Evolutionary conservation across 495 filamentous ascomycete genomes (phyloP).

Genomic region (Monascus purpureus): DNA sequence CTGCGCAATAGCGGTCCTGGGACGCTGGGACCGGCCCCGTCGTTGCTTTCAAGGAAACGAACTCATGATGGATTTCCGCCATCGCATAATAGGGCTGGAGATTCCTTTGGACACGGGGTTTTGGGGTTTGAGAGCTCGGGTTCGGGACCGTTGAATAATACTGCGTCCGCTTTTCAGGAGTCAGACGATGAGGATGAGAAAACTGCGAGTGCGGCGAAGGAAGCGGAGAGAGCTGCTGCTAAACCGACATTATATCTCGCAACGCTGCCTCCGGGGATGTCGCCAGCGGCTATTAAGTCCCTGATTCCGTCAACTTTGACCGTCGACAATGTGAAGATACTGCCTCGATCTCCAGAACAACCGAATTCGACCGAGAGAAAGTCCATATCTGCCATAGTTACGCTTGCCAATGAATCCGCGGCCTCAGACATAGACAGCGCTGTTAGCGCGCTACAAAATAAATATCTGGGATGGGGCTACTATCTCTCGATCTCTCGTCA

Average conservation of each 20-base stretch:
- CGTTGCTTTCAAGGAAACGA: conserved; percentile 36
- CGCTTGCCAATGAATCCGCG: conserved; percentile 69
- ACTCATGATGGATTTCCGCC: conserved; percentile 32
- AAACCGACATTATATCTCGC: conserved; percentile 78
- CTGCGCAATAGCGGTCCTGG: conserved; percentile 57
- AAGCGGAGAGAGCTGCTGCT: conserved; percentile 59
- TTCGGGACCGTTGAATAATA: conserved; percentile 15
- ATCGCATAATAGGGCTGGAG: conserved; percentile 23
- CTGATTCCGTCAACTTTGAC: conserved; percentile 52
- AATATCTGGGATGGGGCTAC: conserved; percentile 78
- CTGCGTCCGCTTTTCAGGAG: conserved; percentile 32
- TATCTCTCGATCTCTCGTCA: conserved; percentile 69
- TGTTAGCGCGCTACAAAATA: conserved; percentile 66
- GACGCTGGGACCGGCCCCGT: conserved; percentile 51
- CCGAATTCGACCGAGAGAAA: conserved; percentile 47
- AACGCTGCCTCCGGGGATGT: conserved; percentile 48
- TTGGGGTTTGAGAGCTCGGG: conserved; percentile 44
- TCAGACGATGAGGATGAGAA: conserved; percentile 40
- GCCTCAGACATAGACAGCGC: conserved; percentile 72
- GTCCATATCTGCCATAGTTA: conserved; percentile 72
- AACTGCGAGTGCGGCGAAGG: conserved; percentile 26
- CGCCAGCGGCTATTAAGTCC: conserved; percentile 57
- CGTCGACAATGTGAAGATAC: conserved; percentile 65
- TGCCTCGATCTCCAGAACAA: conserved; percentile 42
- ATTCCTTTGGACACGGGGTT: conserved; percentile 25